These are phyloP conservation scores for Kazachstania africana DNA, from an alignment of 805 yeast species.

Conservation along the genomic window DNA sequence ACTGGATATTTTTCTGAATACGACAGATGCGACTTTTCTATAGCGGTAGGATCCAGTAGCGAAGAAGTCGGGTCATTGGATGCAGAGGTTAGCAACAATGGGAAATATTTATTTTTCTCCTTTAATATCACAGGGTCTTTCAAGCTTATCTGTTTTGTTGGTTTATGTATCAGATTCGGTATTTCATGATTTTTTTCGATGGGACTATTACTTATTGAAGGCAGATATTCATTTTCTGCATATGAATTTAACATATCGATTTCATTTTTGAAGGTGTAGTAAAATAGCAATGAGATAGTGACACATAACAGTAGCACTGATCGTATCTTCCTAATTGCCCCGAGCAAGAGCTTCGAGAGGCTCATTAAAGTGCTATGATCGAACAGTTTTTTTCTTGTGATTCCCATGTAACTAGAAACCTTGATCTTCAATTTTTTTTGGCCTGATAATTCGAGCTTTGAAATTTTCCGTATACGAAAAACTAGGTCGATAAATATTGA, in stretches of 20 bases:
- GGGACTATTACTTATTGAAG: conserved; percentile 14
- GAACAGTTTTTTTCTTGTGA: too few species aligned
- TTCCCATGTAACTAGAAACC: too few species aligned
- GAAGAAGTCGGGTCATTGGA: conserved; percentile 11
- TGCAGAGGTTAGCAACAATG: conserved; percentile 20
- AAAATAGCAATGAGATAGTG: conserved; percentile 23
- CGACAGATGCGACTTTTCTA: conserved; percentile 8
- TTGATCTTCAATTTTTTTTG: too few species aligned
- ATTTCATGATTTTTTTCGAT: background rate
- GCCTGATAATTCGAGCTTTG: too few species aligned
- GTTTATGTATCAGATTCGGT: background rate
- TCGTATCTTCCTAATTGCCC: conserved; percentile 12
- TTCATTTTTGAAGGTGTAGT: conserved; percentile 27
- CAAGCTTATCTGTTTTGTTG: conserved; percentile 3
- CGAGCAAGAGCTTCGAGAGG: conserved; percentile 7
- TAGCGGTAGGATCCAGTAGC: background rate
- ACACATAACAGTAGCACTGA: conserved; percentile 19
- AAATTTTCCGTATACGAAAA: too few species aligned
- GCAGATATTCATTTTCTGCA: conserved; percentile 26
- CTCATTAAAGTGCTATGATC: too few species aligned
- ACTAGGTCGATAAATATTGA: too few species aligned
- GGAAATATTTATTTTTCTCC: conserved; percentile 31
- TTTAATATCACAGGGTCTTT: conserved; percentile 13
- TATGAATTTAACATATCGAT: conserved; percentile 25
- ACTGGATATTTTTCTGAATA: conserved; percentile 18